Evolutionary conservation across 768 basidiomycete genomes (phyloP), one percentile per base, ranked within the genome.

Genomic region (Flagelloscypha sp.): DNA sequence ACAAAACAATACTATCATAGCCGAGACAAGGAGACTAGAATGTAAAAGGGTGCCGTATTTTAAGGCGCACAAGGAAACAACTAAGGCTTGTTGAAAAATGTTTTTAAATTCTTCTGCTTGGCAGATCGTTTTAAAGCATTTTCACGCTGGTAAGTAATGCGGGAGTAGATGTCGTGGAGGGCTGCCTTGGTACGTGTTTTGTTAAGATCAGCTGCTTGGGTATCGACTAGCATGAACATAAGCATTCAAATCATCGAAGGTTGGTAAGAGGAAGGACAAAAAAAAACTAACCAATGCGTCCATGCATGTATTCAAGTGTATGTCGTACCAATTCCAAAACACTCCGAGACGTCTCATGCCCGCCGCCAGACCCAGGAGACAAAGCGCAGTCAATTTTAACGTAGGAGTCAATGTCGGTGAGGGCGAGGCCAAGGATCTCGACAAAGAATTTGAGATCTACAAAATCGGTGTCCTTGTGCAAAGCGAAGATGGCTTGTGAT

Each of bases 171-270:
- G 28, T 70, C 72, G 48, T 86, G 80, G 32, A 86, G 54, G 1
- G 70, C 68, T 3, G 74, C 79, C 46, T 87, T 88, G 4, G 75
- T 69, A 37, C 79, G 68, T 2, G 84, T 84, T 30, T 85, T 76
- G 42, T 86, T 84, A 22, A 88, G 63, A 53, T 83, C 74, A 2
- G 78, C 74, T 18, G 80, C 83, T 30, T 82, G 78, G 3, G 75
- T 77, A 50, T 87, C 84, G 30, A 72, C 82, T 84, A 40, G 9
- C 27, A n/a, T n/a, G 24, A 23, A 21, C 19, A n/a, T 24, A 12
- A 24, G 13, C 23, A 24, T 17, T 24, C 25, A 36, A 37, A 24
- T 27, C 19, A 24, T 24, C 6, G 7, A 9, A 36, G 7, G 35
- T 19, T 15, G 20, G 22, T 9, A 27, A n/a, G n/a, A n/a, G 7